Conservation (phyloP, 2,329 filamentous ascomycete genomes). For the Coleophoma eucalyptorum region DNA sequence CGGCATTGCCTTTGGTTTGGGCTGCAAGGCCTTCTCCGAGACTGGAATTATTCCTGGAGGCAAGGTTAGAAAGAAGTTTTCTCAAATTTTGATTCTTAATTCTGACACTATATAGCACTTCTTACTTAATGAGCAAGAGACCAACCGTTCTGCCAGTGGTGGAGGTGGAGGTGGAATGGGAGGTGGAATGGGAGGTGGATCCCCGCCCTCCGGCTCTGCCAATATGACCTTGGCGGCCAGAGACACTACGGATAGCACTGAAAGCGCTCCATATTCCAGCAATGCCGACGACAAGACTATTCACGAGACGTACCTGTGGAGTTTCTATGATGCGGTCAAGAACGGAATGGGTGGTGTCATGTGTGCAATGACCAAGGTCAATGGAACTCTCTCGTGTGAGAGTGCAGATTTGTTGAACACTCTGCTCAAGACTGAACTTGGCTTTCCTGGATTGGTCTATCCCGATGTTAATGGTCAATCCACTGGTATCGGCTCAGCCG, state of each 20-base stretch:
- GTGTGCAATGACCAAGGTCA: constrained; percentile 67
- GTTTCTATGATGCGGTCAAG: constrained; percentile 53
- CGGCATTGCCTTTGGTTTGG: constrained; percentile 15
- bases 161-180: constrained; percentile 38
- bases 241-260: constrained; percentile 45
- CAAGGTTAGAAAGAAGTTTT: not conserved
- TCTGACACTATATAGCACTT: constrained; percentile 22
- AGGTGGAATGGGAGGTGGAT: constrained; percentile 7
- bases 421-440: constrained; percentile 44
- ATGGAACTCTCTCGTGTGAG: constrained; percentile 42
- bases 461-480: constrained; percentile 74
- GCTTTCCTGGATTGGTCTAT: constrained; percentile 49
- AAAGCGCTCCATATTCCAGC: constrained; percentile 39
- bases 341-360: constrained; percentile 75
- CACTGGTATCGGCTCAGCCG: constrained; percentile 55
- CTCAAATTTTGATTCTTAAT: not conserved
- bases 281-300: constrained; percentile 64
- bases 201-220: not conserved
- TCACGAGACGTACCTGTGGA: constrained; percentile 64
- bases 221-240: constrained; percentile 14
- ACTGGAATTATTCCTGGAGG: constrained; percentile 11
- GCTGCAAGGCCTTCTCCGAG: constrained; percentile 8
- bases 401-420: constrained; percentile 39
- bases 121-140: constrained; percentile 17
- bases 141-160: constrained; percentile 40